These are phyloP conservation scores for Sugiyamaella valdiviana DNA, from an alignment of 805 yeast species.

Conservation along the genomic window DNA sequence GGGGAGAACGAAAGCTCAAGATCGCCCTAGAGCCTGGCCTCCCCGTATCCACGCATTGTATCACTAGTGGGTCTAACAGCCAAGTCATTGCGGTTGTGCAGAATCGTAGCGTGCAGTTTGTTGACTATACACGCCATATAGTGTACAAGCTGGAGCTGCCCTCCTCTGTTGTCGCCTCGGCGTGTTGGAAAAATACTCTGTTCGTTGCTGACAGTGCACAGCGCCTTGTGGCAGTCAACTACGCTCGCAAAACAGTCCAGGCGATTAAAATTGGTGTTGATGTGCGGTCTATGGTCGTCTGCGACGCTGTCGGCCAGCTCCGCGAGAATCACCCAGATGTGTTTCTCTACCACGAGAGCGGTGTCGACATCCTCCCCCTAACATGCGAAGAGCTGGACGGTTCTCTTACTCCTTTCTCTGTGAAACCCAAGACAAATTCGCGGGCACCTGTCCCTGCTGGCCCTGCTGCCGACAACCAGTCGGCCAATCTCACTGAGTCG, in stretches of 20 bases:
- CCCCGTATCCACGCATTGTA: background rate
- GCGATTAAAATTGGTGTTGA: background rate
- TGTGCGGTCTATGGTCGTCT: background rate
- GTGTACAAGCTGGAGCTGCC: background rate
- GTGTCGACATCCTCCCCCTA: background rate
- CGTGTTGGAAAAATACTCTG: background rate
- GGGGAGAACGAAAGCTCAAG: background rate
- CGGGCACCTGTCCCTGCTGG: background rate
- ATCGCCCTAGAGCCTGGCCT: background rate
- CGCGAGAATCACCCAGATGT: background rate
- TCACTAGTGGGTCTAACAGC: background rate
- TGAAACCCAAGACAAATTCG: too few species aligned
- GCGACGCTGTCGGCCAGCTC: background rate
- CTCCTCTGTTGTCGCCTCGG: background rate
- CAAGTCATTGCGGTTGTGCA: background rate
- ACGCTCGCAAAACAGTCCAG: background rate
- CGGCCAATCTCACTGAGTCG: slow-evolving; percentile 7
- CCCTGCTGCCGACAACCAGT: background rate
- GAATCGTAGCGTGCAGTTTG: background rate
- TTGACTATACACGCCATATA: background rate
- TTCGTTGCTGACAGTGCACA: background rate
- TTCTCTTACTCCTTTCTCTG: background rate
- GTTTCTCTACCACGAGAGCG: background rate
- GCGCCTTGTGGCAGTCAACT: background rate
- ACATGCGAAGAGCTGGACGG: background rate